Base-by-base conservation (phyloP, 306 rosid genomes). In the Carpinus viminea region DNA sequence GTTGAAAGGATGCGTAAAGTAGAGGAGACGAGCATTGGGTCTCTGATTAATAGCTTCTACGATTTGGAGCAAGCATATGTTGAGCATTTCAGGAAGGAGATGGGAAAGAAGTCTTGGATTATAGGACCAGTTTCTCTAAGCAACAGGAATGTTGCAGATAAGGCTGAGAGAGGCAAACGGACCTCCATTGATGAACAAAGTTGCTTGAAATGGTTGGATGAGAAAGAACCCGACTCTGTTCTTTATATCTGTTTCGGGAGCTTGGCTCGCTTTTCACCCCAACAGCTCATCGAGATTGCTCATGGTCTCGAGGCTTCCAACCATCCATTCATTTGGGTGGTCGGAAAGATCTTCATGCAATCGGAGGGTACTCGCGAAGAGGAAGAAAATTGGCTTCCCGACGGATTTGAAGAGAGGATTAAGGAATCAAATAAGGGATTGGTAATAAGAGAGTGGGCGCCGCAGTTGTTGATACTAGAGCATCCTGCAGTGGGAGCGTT, bases 361-460 rank as follows among this genome's bases (percentile, higher is more conserved):
- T 21, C 47, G 7, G 64, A 48, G 50, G 87, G 68, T 72, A 71
- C 13, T 15, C 61, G 24, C 1, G n/a, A 45, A 48, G 83, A 71
- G 4, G 69, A 54, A 3, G 80, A 18, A 68, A 41, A 48, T 28
- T 71, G 72, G 74, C 50, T 86, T 8, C 87, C 89, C 0, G 65
- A 75, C 70, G 90, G 87, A 34, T 90, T 87, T 8, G 91, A 88
- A 74, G 8, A 86, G 83, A 86, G 86, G 62, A 83, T 84, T 83
- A 81, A 70, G 56, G 93, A 80, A 72, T 48, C 46, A 2, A 41
- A 73, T 9, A 88, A 72, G 46, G 97, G 97, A n/a, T 16, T 88
- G 80, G 72, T 92, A 8, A 18, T 90, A 6, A 84, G 88, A 78
- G 94, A 93, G 0, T 92, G 91, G 94, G 94, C 89, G 0, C 94